A percentile compares a stretch with the other conserved stretches of the same genome.
Evolutionary conservation across 805 yeast genomes (phyloP).

Genomic region (Teunomyces atbi): DNA sequence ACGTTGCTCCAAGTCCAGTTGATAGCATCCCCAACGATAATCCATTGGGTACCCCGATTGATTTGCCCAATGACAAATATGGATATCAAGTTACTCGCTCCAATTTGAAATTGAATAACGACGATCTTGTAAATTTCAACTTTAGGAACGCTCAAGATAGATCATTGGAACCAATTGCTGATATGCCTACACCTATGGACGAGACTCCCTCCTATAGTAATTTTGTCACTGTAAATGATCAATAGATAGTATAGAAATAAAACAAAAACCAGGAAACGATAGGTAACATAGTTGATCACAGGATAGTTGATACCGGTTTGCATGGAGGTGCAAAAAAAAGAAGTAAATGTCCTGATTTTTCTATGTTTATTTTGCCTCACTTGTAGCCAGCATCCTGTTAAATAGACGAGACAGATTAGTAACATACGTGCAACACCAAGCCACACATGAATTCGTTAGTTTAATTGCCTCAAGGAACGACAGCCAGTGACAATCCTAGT

Average conservation of each 20-base stretch:
- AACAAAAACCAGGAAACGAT: background rate
- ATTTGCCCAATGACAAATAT: slow-evolving; percentile 5
- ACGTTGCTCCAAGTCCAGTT: slow-evolving; percentile 7
- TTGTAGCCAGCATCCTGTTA: background rate
- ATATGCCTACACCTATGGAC: slow-evolving; percentile 27
- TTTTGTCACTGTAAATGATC: slow-evolving; percentile 8
- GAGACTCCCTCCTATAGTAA: slow-evolving; percentile 16
- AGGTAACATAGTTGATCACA: background rate
- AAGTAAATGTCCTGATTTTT: background rate
- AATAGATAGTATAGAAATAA: background rate
- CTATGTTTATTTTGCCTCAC: background rate
- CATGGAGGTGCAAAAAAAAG: too few relatives aligned
- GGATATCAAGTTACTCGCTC: background rate
- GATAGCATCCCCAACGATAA: slow-evolving; percentile 7
- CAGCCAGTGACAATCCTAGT: background rate
- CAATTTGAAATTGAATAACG: slow-evolving; percentile 1
- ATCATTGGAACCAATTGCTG: slow-evolving; percentile 21
- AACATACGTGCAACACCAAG: background rate
- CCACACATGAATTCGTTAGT: too few relatives aligned
- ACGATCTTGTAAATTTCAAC: background rate
- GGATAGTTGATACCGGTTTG: too few relatives aligned
- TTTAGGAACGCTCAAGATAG: background rate
- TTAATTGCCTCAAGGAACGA: background rate
- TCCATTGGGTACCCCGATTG: slow-evolving; percentile 10
- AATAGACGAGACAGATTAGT: background rate